These are phyloP conservation scores for Taiozyma sp. DNA, from an alignment of 1,139 yeast genomes.

Conservation along the genomic window DNA sequence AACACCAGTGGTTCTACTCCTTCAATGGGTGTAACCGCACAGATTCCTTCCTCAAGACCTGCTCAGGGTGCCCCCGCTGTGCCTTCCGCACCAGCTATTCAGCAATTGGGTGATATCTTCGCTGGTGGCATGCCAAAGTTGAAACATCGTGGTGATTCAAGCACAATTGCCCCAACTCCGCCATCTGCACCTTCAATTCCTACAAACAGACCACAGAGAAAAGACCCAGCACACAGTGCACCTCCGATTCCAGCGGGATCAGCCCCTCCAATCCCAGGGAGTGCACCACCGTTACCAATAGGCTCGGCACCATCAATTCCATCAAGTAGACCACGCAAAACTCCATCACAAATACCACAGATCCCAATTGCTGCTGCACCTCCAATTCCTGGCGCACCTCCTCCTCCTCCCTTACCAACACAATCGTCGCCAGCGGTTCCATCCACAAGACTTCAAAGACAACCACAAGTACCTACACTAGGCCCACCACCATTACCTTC, in stretches of 20 bases:
- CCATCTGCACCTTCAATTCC: slow-evolving; percentile 13
- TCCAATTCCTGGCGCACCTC: slow-evolving; percentile 23
- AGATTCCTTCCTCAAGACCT: slow-evolving; percentile 7
- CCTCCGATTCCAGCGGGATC: slow-evolving; percentile 14
- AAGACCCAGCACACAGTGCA: slow-evolving; percentile 1
- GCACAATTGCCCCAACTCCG: slow-evolving; percentile 19
- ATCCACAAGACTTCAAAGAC: slow-evolving; percentile 14
- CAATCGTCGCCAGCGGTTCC: slow-evolving; percentile 15
- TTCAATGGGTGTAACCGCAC: slow-evolving; percentile 13
- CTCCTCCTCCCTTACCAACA: slow-evolving; percentile 25
- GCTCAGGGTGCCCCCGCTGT: slow-evolving; percentile 13
- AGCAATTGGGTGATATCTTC: slow-evolving; percentile 66
- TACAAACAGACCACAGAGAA: slow-evolving; percentile 7
- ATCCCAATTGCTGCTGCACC: slow-evolving; percentile 25
- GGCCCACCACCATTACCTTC: slow-evolving; percentile 3
- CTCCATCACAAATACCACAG: slow-evolving; percentile 17
- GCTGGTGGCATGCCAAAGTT: slow-evolving; percentile 88
- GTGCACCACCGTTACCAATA: slow-evolving; percentile 14
- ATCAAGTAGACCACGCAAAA: slow-evolving; percentile 8
- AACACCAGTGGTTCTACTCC: slow-evolving; percentile 13
- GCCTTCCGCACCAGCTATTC: slow-evolving; percentile 33
- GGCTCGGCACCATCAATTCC: slow-evolving; percentile 14
- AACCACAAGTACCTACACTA: not conserved
- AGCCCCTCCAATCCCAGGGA: slow-evolving; percentile 27
- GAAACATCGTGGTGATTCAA: slow-evolving; percentile 48